Base-by-base conservation (phyloP, 441 rosid species). In the Euphorbia schlechtendalii region DNA sequence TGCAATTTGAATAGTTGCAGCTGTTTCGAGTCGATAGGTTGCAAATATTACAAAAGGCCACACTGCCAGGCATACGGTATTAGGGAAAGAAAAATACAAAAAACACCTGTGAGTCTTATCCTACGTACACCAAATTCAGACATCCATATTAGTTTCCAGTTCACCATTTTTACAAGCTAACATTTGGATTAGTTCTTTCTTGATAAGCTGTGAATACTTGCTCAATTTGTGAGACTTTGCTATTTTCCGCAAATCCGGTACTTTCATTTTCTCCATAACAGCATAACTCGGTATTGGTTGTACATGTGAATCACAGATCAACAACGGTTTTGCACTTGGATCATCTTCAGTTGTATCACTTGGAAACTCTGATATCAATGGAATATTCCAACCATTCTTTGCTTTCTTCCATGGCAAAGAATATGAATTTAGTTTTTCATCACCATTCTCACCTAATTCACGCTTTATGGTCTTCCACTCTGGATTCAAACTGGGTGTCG, bases 201-300 rank as follows among this genome's bases (percentile, higher is more conserved):
- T 84, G 34, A 64, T 63, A 8, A 84, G 84, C 74, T 79, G 79
- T 25, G 71, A 70, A 65, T 78, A 83, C 65, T 64, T 80, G 9
- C 69, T 70, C 34, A 84, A 36, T 61, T 80, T 80, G 57, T 65
- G 67, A 28, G 51, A 71, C 74, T 76, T 83, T 3, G 84, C 92
- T 60, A 86, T 64, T 67, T 65, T 56, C 64, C 71, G 77, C 68
- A 86, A 73, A 12, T 84, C 78, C 49, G 60, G 46, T 61, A 81
- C 27, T 66, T 64, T 84, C 82, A 80, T 45, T 27, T 74, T 70
- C 73, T 65, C 67, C 81, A 84, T 66, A 64, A 43, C 61, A 49
- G 41, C 11, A 60, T 54, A 63, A 15, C 63, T 18, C 45, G 18
- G 9, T 45, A 74, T 40, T 36, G n/a, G n/a, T n/a, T n/a, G n/a